Conservation (phyloP, 2,329 filamentous ascomycete genomes). For the Emmonsia crescens region DNA sequence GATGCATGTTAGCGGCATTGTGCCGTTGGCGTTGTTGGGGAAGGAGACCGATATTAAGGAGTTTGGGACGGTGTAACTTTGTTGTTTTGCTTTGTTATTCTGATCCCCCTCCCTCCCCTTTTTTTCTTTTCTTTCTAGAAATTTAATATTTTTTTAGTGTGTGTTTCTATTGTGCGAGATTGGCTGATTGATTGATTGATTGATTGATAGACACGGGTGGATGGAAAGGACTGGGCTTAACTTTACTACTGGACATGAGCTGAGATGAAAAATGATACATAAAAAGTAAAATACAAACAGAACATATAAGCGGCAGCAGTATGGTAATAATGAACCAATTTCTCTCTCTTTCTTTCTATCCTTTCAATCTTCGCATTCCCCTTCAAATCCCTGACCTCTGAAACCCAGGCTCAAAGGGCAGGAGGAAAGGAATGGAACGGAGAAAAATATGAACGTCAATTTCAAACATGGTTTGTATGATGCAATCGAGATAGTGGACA, state of each 20-base stretch:
- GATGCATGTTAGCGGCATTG: constrained; percentile 89
- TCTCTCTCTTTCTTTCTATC: neutral
- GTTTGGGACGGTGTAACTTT: constrained; percentile 34
- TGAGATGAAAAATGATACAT: neutral
- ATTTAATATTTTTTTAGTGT: neutral
- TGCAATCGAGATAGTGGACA: too few species aligned
- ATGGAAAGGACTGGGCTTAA: neutral
- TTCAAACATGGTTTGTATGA: too few species aligned
- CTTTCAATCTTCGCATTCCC: neutral
- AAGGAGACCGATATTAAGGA: constrained; percentile 53
- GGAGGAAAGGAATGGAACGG: too few species aligned
- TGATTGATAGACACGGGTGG: too few species aligned
- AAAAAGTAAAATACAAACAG: neutral
- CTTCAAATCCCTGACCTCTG: too few species aligned
- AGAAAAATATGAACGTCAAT: too few species aligned
- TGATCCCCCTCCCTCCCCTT: neutral
- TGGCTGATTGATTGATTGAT: neutral
- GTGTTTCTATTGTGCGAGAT: neutral
- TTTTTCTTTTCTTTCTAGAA: neutral
- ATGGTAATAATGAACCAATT: neutral
- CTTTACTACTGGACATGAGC: neutral
- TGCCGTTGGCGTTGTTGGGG: constrained; percentile 70
- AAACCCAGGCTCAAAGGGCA: too few species aligned
- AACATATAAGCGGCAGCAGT: neutral
- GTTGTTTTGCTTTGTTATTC: neutral